Conservation (phyloP, 352 stramenopile species). For the Pythium volutum region DNA sequence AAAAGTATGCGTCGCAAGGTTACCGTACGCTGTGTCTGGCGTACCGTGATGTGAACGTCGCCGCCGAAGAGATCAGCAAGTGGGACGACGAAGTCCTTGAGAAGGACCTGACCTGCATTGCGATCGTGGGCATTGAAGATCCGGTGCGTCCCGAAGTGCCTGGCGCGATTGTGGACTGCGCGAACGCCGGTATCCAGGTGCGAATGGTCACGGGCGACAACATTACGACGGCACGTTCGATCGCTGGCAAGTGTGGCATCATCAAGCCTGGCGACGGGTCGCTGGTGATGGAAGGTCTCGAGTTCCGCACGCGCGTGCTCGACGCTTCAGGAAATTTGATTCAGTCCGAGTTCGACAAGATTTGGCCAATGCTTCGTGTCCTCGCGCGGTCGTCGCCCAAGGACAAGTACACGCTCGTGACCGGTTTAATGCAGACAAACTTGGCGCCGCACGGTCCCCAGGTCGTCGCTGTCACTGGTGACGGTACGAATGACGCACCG, state of each 20-base stretch:
- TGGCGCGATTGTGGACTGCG: constrained; percentile 92
- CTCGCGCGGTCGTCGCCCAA: constrained; percentile 94
- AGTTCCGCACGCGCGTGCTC: constrained; percentile 84
- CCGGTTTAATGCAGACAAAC: constrained; percentile 87
- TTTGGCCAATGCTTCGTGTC: constrained; percentile 90
- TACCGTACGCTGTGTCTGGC: constrained; percentile 87
- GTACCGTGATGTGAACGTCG: constrained; percentile 72
- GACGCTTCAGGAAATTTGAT: constrained; percentile 74
- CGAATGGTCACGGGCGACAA: constrained; percentile 99
- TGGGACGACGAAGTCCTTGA: constrained; percentile 55
- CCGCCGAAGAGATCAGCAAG: constrained; percentile 67
- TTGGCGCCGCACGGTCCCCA: constrained; percentile 69
- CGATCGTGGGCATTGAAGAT: constrained; percentile 96
- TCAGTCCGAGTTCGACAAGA: constrained; percentile 89
- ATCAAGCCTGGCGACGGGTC: constrained; percentile 82
- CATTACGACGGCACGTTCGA: constrained; percentile 95
- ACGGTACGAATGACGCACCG: constrained; percentile 81
- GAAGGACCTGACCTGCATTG: constrained; percentile 71
- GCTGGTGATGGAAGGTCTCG: constrained; percentile 89
- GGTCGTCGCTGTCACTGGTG: constrained; percentile 75
- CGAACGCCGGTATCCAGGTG: constrained; percentile 96
- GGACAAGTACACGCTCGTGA: constrained; percentile 97
- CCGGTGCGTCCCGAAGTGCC: constrained; percentile 93
- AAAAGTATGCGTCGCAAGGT: constrained; percentile 76
- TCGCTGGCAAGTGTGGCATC: constrained; percentile 96